A percentile compares a stretch with the other conserved stretches of the same genome.
Evolutionary conservation across 805 yeast genomes (phyloP).

Genomic region (Yarrowia porcina): DNA sequence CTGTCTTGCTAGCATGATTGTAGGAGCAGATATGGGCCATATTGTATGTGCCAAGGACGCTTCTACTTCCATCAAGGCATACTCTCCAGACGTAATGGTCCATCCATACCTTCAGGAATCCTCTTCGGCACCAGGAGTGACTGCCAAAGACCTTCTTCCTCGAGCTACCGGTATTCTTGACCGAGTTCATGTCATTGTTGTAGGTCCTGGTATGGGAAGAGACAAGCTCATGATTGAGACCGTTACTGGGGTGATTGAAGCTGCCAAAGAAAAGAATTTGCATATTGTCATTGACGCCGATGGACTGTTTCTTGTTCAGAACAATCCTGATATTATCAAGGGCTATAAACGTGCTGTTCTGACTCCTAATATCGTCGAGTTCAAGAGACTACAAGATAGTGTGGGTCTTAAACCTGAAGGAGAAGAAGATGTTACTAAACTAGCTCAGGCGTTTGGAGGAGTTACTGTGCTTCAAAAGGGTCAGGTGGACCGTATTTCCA

Average conservation of each 20-base stretch:
- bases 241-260: slow-evolving; percentile 54
- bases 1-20: slow-evolving; percentile 75
- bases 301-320: slow-evolving; percentile 65
- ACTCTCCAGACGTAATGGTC: slow-evolving; percentile 92
- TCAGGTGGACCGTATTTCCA: slow-evolving; percentile 56
- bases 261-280: slow-evolving; percentile 52
- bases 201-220: slow-evolving; percentile 95
- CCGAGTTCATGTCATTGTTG: slow-evolving; percentile 74
- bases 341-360: slow-evolving; percentile 61
- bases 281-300: slow-evolving; percentile 92
- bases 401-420: slow-evolving; percentile 36
- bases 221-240: slow-evolving; percentile 64
- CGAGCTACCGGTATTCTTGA: slow-evolving; percentile 54
- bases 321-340: slow-evolving; percentile 51
- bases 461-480: slow-evolving; percentile 77
- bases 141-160: slow-evolving; percentile 45
- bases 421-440: slow-evolving; percentile 38
- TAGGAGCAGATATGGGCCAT: slow-evolving; percentile 88
- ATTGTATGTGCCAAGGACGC: slow-evolving; percentile 81
- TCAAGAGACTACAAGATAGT: slow-evolving; percentile 59
- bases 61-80: slow-evolving; percentile 74
- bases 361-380: slow-evolving; percentile 90
- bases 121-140: slow-evolving; percentile 36
- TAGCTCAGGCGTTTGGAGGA: slow-evolving; percentile 53
- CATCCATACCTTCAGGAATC: slow-evolving; percentile 78